Evolutionary conservation across 2,329 filamentous ascomycete genomes (phyloP).

Genomic region (Arachnopeziza araneosa): DNA sequence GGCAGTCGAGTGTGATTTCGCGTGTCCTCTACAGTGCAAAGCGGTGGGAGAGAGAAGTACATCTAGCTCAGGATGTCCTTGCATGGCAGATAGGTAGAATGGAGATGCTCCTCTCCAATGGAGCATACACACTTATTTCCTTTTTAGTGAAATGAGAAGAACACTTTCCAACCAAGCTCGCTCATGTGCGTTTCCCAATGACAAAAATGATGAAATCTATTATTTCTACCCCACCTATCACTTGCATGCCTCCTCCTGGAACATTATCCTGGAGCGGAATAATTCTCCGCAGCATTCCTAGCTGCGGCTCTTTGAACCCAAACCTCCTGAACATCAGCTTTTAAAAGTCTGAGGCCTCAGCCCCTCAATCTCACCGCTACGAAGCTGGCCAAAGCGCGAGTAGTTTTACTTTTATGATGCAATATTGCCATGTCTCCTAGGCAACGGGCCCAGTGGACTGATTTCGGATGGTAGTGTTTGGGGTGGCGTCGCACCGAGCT

Average conservation of each 20-base stretch:
- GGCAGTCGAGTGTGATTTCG: background rate
- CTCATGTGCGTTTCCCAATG: no score
- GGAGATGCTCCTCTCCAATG: background rate
- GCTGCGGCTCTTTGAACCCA: background rate
- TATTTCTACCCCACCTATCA: background rate
- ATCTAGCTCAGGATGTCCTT: background rate
- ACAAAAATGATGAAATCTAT: background rate
- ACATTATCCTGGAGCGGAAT: background rate
- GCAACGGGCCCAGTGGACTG: background rate
- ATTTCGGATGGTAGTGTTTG: background rate
- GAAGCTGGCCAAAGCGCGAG: background rate
- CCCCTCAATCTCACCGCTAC: background rate
- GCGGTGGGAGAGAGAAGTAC: background rate
- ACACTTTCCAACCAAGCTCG: no score
- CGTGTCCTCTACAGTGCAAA: background rate
- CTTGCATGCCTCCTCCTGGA: background rate
- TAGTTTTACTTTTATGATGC: background rate
- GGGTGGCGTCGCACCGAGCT: background rate
- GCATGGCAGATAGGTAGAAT: background rate
- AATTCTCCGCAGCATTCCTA: background rate
- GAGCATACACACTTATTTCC: background rate
- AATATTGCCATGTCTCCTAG: background rate
- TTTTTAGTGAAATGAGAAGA: no score
- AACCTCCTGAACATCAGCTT: background rate
- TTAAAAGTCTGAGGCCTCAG: background rate